These are phyloP conservation scores for Epichloe aotearoae DNA, from an alignment of 2,329 filamentous ascomycete genomes.

Conservation along the genomic window DNA sequence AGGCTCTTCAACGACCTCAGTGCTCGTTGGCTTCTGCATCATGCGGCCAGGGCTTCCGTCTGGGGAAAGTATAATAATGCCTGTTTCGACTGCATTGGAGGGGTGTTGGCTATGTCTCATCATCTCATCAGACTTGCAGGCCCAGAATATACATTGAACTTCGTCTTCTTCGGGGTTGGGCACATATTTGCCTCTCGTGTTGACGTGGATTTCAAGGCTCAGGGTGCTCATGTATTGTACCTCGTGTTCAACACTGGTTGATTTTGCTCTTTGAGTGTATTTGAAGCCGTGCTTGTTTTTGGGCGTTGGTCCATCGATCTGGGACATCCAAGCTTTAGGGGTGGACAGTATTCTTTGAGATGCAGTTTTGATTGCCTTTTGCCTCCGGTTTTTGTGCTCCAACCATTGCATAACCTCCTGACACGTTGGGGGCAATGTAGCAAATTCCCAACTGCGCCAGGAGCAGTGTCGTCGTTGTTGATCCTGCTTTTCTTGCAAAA, in stretches of 20 bases:
- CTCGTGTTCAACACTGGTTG: conserved; percentile 68
- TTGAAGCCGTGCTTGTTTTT: conserved; percentile 72
- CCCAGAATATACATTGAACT: conserved; percentile 83
- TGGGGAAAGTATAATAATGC: conserved; percentile 60
- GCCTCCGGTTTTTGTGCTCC: conserved; percentile 17
- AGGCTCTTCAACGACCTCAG: conserved; percentile 59
- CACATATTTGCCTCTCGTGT: conserved; percentile 65
- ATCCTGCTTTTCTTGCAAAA: conserved; percentile 36
- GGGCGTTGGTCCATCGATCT: conserved; percentile 82
- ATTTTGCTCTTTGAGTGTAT: conserved; percentile 64
- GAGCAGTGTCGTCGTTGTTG: conserved; percentile 39
- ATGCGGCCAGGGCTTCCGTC: conserved; percentile 44
- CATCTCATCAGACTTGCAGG: conserved; percentile 59
- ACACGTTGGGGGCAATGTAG: conserved; percentile 53
- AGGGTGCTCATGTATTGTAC: conserved; percentile 93
- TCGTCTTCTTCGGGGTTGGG: conserved; percentile 88
- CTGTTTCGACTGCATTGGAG: conserved; percentile 41
- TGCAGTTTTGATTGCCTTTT: conserved; percentile 10
- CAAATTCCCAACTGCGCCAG: conserved; percentile 59
- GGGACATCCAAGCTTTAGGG: conserved; percentile 45
- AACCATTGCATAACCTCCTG: conserved; percentile 61
- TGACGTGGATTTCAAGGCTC: conserved; percentile 87
- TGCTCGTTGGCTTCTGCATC: conserved; percentile 45
- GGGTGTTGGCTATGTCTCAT: conserved; percentile 24
- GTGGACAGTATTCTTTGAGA: conserved; percentile 12